Base-by-base conservation (phyloP, 2,329 filamentous ascomycete genomes). In the Apiospora sp. region DNA sequence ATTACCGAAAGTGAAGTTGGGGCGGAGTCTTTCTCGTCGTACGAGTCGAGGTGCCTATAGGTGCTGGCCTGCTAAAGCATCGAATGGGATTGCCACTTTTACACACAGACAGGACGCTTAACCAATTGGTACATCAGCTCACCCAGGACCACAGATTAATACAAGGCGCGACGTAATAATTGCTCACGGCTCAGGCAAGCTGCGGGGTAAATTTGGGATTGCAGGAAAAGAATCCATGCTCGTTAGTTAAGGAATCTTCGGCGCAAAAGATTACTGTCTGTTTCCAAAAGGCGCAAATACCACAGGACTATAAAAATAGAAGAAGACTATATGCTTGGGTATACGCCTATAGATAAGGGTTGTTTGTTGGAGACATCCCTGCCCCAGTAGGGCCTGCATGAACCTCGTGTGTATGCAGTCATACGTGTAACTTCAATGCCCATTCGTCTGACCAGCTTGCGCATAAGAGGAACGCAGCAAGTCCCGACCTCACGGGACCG, bases 361-460 rank as follows among this genome's bases (percentile, higher is more conserved):
- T 34, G 27, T 22, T 22, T 34, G 27, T 22, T 22, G 30, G 54
- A 34, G 7, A n/a, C 19, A 64, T 10, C 58, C 58, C 58, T 64
- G 58, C 58, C 22, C 13, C 41, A 6, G 4, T n/a, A n/a, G 30
- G 10, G 54, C 54, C 30, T 61, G 54, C 10, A 61, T 37, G 54
- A 8, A 22, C 54, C 54, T 61, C 54, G 16, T 37, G 30, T 37
- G 54, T 12, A 61, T 61, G 54, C 54, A 61, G 30, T 61, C 54
- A 61, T 61, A 61, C 54, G 54, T 61, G 54, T 61, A 61, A 37
- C 54, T 61, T 37, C 54, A 22, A 61, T 61, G 54, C 30, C 54
- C 54, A 61, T 61, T 37, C 54, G 27, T 37, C 22, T 19, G 54
- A 61, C 30, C 30, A 30, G 54, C 54, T 10, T 22, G 27, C 54